phyloP scores from a whole-genome alignment of 495 filamentous ascomycete species.

The Cudoniella acicularis region DNA sequence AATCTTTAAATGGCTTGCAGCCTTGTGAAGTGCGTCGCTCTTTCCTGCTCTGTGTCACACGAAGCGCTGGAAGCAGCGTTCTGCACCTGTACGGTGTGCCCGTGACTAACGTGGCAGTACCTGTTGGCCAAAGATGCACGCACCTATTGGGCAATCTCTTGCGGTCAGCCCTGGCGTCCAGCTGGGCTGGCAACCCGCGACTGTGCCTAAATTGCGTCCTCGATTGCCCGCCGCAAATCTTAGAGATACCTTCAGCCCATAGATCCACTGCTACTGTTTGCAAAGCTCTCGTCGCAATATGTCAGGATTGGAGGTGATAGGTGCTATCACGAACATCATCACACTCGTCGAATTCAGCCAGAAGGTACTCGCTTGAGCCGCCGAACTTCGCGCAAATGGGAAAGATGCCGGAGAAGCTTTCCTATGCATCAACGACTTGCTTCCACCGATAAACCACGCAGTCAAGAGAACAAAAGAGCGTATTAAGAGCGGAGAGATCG shows the following conservation, averaged over 20 bases:
- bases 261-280: not conserved
- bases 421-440: not conserved
- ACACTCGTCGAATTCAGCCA: not conserved
- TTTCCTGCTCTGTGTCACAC: not conserved
- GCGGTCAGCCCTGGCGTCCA: no score
- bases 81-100: no score
- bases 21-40: not conserved
- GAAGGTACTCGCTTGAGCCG: not conserved
- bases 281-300: not conserved
- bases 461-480: not conserved
- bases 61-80: no score
- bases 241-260: not conserved
- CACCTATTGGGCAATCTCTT: not conserved
- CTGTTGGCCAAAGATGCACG: not conserved
- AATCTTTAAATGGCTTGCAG: not conserved
- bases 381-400: not conserved
- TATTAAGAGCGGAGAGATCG: not conserved
- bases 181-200: not conserved
- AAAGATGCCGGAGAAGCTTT: conserved; percentile 2
- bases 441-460: not conserved
- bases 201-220: not conserved
- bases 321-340: not conserved
- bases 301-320: not conserved
- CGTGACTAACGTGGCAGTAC: no score
- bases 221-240: not conserved